Conservation (phyloP, 108 stramenopile genomes). For the Fistulifera pelliculosa region DNA sequence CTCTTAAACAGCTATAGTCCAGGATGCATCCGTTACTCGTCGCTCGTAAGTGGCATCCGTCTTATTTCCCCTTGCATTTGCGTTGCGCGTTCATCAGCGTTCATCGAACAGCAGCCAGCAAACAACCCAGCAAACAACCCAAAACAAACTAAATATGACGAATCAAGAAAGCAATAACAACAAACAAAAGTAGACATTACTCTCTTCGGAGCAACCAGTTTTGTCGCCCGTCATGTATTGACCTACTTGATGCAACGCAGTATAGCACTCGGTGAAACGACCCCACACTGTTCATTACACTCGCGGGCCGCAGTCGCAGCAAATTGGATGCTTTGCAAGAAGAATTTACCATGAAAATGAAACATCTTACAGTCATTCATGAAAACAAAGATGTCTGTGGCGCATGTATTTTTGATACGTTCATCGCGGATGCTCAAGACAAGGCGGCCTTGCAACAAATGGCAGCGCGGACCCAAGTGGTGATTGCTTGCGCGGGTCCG, state of each 20-base stretch:
- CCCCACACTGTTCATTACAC: constrained; percentile 14
- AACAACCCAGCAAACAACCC: no score
- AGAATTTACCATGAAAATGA: neutral
- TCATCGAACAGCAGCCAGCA: no score
- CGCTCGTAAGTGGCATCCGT: no score
- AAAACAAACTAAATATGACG: no score
- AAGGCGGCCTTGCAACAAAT: constrained; percentile 23
- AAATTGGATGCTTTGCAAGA: constrained; percentile 27
- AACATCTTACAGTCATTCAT: neutral
- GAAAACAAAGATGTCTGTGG: neutral
- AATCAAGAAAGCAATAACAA: no score
- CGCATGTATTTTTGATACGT: constrained; percentile 9
- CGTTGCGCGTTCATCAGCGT: no score
- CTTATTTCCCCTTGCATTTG: no score
- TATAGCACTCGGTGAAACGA: neutral
- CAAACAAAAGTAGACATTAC: constrained; percentile 24
- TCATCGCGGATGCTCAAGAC: constrained; percentile 26
- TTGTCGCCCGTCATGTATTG: constrained; percentile 29
- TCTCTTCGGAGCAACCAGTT: constrained; percentile 39
- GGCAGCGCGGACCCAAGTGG: constrained; percentile 50
- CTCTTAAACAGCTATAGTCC: no score
- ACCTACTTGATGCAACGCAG: constrained; percentile 21
- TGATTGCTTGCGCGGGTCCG: constrained; percentile 81
- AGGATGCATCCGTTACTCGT: no score
- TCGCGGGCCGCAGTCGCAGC: constrained; percentile 29